phyloP scores from a whole-genome alignment of 805 yeast species.

The Lipomyces sp. region DNA sequence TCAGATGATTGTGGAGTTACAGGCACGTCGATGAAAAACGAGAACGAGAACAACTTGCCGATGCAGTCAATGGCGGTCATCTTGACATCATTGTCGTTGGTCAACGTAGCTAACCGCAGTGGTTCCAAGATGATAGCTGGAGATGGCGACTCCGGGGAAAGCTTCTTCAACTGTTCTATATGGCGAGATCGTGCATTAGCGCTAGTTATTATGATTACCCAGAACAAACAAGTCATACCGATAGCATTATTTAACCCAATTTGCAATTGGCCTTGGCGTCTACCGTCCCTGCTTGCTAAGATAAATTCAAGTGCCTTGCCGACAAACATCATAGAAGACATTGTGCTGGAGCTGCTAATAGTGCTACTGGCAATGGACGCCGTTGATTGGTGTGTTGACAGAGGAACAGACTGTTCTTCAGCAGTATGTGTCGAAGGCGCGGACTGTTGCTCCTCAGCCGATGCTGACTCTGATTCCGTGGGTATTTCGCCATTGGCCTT shows the following conservation, averaged over 20 bases:
- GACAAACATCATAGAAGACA: constrained; percentile 52
- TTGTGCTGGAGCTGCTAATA: constrained; percentile 9
- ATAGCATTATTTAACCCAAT: constrained; percentile 46
- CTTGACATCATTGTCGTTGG: constrained; percentile 65
- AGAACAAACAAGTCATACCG: constrained; percentile 35
- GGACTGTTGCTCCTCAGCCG: neutral
- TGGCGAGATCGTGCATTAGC: constrained; percentile 35
- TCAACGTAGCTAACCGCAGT: constrained; percentile 66
- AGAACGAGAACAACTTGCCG: constrained; percentile 86
- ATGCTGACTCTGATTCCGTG: neutral
- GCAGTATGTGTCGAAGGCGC: neutral
- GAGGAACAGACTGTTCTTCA: neutral
- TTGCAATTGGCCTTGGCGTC: constrained; percentile 51
- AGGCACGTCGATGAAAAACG: constrained; percentile 57
- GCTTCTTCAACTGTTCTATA: constrained; percentile 41
- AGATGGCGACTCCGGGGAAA: constrained; percentile 47
- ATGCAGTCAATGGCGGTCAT: constrained; percentile 80
- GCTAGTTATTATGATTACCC: neutral
- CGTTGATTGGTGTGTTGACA: constrained; percentile 9
- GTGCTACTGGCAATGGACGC: constrained; percentile 10
- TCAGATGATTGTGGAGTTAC: constrained; percentile 11
- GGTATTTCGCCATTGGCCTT: neutral
- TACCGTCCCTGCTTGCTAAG: constrained; percentile 63
- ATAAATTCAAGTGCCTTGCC: constrained; percentile 64
- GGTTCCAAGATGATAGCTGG: constrained; percentile 74